Evolutionary conservation across 495 filamentous ascomycete genomes (phyloP), one percentile per base, ranked within the genome.

Genomic region (Xylaria cubensis): DNA sequence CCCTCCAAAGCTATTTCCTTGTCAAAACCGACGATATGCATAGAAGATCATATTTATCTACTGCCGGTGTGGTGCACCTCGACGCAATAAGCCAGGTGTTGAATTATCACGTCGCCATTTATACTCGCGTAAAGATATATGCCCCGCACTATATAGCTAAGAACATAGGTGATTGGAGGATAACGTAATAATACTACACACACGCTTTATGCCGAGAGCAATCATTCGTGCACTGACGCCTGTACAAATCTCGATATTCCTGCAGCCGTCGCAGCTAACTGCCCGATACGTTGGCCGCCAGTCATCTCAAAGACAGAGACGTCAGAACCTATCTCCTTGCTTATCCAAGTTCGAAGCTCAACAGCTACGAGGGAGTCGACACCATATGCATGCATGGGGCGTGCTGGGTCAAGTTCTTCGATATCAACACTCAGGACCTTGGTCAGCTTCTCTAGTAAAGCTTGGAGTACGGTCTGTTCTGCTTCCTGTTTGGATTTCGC

Each of bases 331-430:
- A 77, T 69, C 77, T 74, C 41, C 75, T 67, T 51, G 44, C 76
- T 26, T 8, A 83, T 69, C 74, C 76, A 82, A 24, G 73, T 76
- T 36, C 80, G 67, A 29, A 84, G 78, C 68, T 85, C 82, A 9
- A 75, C 74, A 15, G 76, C 79, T 46, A 85, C 65, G 74, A 84
- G 79, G 42, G 75, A 79, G 69, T 85, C 81, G 42, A 84, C 67
- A n/a, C 80, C 78, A 53, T 76, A 83, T 10, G 39, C 70, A 12
- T 67, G 41, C 64, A 82, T 53, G 4, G 76, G 56, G 21, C 74
- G 71, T 15, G 59, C 41, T 4, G 68, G 19, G 36, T 77, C 67
- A 13, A 83, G 68, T 65, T 83, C 73, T n/a, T 77, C 78, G 36
- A 42, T 21, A 21, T 63, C 59, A 13, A 63, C 12, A 36, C 32